phyloP scores from a whole-genome alignment of 129 eudicot species.

The Flaveria trinervia region DNA sequence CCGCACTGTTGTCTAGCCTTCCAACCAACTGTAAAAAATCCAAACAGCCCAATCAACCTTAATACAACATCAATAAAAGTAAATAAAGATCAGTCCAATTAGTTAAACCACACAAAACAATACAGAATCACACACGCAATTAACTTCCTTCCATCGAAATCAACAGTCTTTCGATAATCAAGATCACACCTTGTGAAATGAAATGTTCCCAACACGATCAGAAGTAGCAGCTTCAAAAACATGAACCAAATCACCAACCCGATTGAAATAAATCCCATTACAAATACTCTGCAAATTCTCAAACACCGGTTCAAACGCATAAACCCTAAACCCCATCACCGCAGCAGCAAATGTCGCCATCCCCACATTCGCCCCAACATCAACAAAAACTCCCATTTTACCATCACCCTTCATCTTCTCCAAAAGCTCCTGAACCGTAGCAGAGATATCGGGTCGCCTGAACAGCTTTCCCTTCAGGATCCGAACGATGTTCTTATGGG shows the following conservation, averaged over 20 bases:
- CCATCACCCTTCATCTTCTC: conserved; percentile 60
- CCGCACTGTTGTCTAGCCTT: conserved; percentile 95
- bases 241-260: conserved; percentile 68
- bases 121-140: too few relatives aligned
- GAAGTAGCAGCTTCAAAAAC: conserved; percentile 93
- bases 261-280: conserved; percentile 78
- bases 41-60: neutral
- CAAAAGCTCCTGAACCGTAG: conserved; percentile 67
- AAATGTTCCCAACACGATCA: conserved; percentile 71
- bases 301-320: conserved; percentile 88
- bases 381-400: conserved; percentile 34
- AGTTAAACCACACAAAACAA: too few relatives aligned
- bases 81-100: too few relatives aligned
- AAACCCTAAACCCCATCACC: conserved; percentile 65
- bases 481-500: conserved; percentile 86
- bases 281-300: conserved; percentile 62
- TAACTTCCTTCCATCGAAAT: too few relatives aligned
- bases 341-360: conserved; percentile 97
- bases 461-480: conserved; percentile 71
- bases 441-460: conserved; percentile 75
- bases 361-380: conserved; percentile 96
- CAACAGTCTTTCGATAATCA: neutral
- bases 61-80: neutral
- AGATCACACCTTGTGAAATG: conserved; percentile 73
- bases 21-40: conserved; percentile 69